Evolutionary conservation across 352 stramenopile genomes (phyloP).

Genomic region (Globisporangium splendens): DNA sequence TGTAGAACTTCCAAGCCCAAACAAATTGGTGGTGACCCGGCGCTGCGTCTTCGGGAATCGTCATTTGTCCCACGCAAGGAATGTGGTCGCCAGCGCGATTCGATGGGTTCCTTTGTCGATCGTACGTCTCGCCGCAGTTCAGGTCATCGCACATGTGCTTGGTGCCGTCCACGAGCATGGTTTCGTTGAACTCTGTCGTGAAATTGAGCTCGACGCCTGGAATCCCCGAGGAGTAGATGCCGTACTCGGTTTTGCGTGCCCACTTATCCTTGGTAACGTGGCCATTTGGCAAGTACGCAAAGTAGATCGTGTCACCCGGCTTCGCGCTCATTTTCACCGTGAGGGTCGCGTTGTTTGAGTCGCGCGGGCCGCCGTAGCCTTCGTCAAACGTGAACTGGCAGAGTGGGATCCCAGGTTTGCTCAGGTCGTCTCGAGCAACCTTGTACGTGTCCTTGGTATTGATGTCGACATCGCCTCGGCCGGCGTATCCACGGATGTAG

Average conservation of each 20-base stretch:
- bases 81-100: slow-evolving; percentile 23
- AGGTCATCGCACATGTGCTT: slow-evolving; percentile 26
- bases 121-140: slow-evolving; percentile 26
- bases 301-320: slow-evolving; percentile 29
- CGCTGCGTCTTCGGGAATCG: slow-evolving; percentile 18
- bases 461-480: slow-evolving; percentile 16
- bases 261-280: slow-evolving; percentile 35
- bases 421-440: slow-evolving; percentile 8
- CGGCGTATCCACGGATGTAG: slow-evolving; percentile 33
- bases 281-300: slow-evolving; percentile 53
- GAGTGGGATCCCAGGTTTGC: slow-evolving; percentile 2
- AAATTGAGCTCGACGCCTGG: slow-evolving; percentile 21
- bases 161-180: slow-evolving; percentile 21
- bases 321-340: background rate
- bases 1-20: slow-evolving; percentile 35
- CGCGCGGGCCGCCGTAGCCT: slow-evolving; percentile 3
- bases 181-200: slow-evolving; percentile 24
- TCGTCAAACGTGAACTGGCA: slow-evolving; percentile 7
- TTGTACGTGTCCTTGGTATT: slow-evolving; percentile 27
- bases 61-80: slow-evolving; percentile 29
- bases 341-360: background rate
- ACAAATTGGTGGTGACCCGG: slow-evolving; percentile 30
- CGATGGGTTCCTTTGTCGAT: slow-evolving; percentile 4
- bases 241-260: slow-evolving; percentile 19
- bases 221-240: slow-evolving; percentile 30